Evolutionary conservation across 2,329 filamentous ascomycete genomes (phyloP).

Genomic region (Amphichorda felina): DNA sequence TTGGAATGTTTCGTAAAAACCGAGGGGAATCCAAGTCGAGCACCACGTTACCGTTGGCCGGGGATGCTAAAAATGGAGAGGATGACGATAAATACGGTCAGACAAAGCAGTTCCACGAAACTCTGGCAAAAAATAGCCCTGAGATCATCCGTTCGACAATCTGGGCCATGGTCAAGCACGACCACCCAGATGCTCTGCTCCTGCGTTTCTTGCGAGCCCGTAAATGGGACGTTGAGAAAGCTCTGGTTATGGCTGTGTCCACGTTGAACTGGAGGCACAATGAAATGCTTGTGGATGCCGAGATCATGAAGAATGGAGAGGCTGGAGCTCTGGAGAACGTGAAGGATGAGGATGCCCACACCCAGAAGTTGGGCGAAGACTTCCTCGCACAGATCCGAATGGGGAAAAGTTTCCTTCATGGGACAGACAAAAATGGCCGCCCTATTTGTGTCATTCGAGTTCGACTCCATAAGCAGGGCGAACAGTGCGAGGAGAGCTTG

Average conservation of each 20-base stretch:
- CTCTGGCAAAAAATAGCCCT: constrained; percentile 63
- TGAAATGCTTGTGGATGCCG: constrained; percentile 80
- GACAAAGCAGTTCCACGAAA: constrained; percentile 74
- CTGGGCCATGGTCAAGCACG: constrained; percentile 92
- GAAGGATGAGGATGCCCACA: constrained; percentile 39
- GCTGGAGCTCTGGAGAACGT: constrained; percentile 49
- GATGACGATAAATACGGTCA: constrained; percentile 88
- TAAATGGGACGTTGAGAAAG: constrained; percentile 92
- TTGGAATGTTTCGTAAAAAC: constrained; percentile 56
- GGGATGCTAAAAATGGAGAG: constrained; percentile 29
- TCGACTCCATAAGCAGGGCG: constrained; percentile 67
- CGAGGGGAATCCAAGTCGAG: constrained; percentile 34
- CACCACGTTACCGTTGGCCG: constrained; percentile 13
- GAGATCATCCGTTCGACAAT: constrained; percentile 71
- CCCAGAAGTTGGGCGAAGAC: constrained; percentile 59
- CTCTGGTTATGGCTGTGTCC: constrained; percentile 85
- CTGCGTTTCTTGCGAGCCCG: constrained; percentile 78
- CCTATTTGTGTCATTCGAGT: constrained; percentile 82
- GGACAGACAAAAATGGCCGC: constrained; percentile 69
- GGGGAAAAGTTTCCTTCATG: constrained; percentile 90
- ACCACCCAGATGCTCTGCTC: constrained; percentile 78
- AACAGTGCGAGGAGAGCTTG: constrained; percentile 70
- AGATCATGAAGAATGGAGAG: constrained; percentile 73
- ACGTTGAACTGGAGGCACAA: constrained; percentile 84
- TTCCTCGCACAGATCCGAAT: constrained; percentile 76